Conservation (phyloP, 2,329 filamentous ascomycete species). For the Monilinia fructicola region DNA sequence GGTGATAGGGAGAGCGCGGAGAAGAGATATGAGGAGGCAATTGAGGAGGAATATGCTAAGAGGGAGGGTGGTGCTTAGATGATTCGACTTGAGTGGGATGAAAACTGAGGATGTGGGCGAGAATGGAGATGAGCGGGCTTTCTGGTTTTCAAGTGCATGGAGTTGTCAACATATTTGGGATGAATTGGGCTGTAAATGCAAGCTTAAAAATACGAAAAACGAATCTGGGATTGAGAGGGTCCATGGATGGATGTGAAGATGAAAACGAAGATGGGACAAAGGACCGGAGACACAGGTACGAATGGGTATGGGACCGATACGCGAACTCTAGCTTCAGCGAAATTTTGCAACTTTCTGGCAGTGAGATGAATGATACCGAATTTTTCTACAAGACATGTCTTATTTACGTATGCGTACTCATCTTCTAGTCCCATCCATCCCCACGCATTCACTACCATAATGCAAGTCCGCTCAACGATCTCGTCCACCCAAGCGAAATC, state of each 20-base stretch:
- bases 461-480: neutral
- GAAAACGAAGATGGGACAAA: neutral
- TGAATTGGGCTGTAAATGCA: neutral
- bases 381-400: neutral
- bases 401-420: neutral
- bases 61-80: slow-evolving; percentile 59
- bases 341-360: neutral
- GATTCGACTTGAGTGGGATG: neutral
- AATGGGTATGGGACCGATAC: neutral
- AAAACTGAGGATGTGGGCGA: too few relatives aligned
- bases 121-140: neutral
- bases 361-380: slow-evolving; percentile 3
- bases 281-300: neutral
- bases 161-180: neutral
- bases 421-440: neutral
- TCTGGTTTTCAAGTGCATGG: neutral
- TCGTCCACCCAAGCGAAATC: too few relatives aligned
- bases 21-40: slow-evolving; percentile 56
- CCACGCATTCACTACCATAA: too few relatives aligned
- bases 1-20: slow-evolving; percentile 42
- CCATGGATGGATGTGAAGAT: neutral
- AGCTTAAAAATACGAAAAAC: neutral
- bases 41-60: slow-evolving; percentile 64
- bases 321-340: neutral
- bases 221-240: neutral